A percentile compares a stretch with the other conserved stretches of the same genome.
These are phyloP conservation scores for Vitis hybrid DNA, from an alignment of 177 flowering plant species.

Conservation along the genomic window DNA sequence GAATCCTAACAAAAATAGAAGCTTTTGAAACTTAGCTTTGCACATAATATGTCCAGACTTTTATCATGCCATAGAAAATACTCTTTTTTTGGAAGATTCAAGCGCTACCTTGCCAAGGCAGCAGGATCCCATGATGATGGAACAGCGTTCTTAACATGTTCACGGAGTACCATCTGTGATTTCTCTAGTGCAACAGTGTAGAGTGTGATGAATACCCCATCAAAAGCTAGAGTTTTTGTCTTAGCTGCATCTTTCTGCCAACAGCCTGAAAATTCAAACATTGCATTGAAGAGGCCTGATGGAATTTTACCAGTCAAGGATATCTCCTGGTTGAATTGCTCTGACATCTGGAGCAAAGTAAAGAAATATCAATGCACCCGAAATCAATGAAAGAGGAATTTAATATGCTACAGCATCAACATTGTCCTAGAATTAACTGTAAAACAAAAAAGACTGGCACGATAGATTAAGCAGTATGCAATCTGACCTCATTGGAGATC, in stretches of 20 bases:
- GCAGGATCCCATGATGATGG: slow-evolving; percentile 98
- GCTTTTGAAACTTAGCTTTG: no score
- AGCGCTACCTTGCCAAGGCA: slow-evolving; percentile 76
- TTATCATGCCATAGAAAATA: background rate
- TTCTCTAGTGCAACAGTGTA: slow-evolving; percentile 83
- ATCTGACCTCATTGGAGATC: no score
- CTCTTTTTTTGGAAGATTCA: background rate
- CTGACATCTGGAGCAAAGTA: slow-evolving; percentile 68
- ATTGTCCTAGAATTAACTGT: no score
- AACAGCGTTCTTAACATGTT: slow-evolving; percentile 84
- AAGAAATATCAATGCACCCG: background rate
- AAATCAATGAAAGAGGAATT: background rate
- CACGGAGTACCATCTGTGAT: slow-evolving; percentile 69
- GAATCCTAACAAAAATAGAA: no score
- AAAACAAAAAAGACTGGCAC: no score
- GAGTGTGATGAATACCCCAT: slow-evolving; percentile 86
- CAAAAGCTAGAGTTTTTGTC: slow-evolving; percentile 92
- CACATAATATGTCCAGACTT: background rate
- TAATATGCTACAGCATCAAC: no score
- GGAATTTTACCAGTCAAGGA: slow-evolving; percentile 92
- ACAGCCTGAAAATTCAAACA: slow-evolving; percentile 83
- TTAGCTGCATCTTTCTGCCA: slow-evolving; percentile 98
- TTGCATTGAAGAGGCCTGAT: slow-evolving; percentile 81
- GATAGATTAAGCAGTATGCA: no score
- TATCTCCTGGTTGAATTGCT: slow-evolving; percentile 92